Evolutionary conservation across 1,139 yeast species (phyloP).

Genomic region (Suhomyces anneliseae): DNA sequence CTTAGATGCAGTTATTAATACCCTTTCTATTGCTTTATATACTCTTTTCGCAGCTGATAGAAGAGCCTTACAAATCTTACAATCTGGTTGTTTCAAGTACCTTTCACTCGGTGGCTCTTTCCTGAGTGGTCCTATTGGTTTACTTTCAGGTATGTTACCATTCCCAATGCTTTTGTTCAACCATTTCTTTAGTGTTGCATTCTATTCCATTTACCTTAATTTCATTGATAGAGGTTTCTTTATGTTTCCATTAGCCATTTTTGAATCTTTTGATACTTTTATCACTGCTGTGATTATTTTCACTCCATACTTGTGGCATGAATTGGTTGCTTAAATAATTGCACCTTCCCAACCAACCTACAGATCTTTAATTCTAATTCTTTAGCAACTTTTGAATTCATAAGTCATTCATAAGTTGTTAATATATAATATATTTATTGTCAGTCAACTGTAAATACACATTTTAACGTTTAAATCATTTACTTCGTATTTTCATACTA

Average conservation of each 20-base stretch:
- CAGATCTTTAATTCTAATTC: no score
- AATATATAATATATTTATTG: no score
- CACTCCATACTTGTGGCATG: conserved; percentile 68
- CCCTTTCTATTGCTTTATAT: conserved; percentile 86
- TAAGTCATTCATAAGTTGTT: no score
- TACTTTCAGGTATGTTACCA: conserved; percentile 80
- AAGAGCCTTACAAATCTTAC: conserved; percentile 63
- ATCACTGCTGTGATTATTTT: conserved; percentile 77
- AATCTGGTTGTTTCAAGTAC: conserved; percentile 85
- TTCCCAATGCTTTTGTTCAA: conserved; percentile 71
- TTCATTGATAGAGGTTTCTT: conserved; percentile 61
- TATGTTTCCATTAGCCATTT: conserved; percentile 72
- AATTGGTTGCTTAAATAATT: conserved; percentile 26
- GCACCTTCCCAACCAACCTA: neutral
- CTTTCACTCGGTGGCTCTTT: conserved; percentile 84
- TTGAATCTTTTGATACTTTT: conserved; percentile 68
- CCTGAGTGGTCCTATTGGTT: conserved; percentile 74
- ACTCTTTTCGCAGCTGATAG: conserved; percentile 87
- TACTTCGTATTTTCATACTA: no score
- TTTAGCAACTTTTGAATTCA: no score
- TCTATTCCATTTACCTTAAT: conserved; percentile 75
- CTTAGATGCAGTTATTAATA: conserved; percentile 82
- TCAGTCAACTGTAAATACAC: no score
- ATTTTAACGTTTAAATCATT: no score
- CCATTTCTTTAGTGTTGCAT: conserved; percentile 89